Base-by-base conservation (phyloP, 768 basidiomycete species). In the Tricholoma furcatifolium region DNA sequence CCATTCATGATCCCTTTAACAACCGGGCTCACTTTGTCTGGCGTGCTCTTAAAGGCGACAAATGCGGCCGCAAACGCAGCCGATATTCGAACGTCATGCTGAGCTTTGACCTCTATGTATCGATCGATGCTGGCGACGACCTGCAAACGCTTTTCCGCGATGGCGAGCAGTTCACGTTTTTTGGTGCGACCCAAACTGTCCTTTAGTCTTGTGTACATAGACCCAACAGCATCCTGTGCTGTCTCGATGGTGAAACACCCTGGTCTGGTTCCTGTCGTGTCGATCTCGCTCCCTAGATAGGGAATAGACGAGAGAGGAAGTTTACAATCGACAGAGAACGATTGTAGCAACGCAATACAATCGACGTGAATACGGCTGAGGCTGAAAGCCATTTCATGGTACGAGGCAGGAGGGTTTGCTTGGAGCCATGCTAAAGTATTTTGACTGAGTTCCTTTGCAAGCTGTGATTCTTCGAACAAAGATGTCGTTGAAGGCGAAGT, bases 1-100 rank as follows among this genome's bases (percentile, higher is more conserved):
- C 94, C 92, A 52, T 93, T 96, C 90, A 98, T 98, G 51, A 98
- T 86, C 20, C 91, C 93, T 67, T 95, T 94, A 40, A 99, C 93
- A 43, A 99, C 85, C 0, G 97, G 95, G 60, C 92, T 96, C 56
- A 98, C 86, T 72, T 97, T 98, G 55, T 93, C 84, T 0, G 97
- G 96, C 10, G 92, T 84, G 31, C 83, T 83, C 64, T 82, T 79
- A 58, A 98, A 84, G 7, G 93, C 88, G 11, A 99, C 87, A 58
- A 94, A 88, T 0, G 95, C 93, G 2, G 91, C 88, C 7, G 95
- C 93, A 62, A 97, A 88, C 0, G 93, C 84, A 6, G 97, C 92
- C 2, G 85, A 86, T 17, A 98, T 87, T 38, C 93, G 88, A 18
- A 84, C 81, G 58, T 98, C 95, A 63, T 94, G 84, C 62, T 89